Percentiles rank a stretch among this genome's conserved stretches.
phyloP scores from a whole-genome alignment of 2,329 filamentous ascomycete genomes.

The Neofusicoccum cordaticola region DNA sequence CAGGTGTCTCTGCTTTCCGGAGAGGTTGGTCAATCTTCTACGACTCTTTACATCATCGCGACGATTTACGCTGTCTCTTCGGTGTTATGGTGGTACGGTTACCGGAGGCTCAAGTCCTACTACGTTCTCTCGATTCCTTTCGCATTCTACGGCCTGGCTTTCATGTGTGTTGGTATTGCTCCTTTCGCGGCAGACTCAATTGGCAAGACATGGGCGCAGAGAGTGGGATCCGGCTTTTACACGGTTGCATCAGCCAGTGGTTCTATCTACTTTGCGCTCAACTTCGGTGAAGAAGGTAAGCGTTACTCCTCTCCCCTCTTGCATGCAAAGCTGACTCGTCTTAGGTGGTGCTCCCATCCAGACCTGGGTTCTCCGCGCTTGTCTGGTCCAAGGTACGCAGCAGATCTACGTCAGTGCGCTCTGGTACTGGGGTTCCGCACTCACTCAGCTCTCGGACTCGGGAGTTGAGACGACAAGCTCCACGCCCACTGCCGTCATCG shows the following conservation, averaged over 20 bases:
- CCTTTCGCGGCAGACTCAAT: slow-evolving; percentile 25
- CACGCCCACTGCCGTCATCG: slow-evolving; percentile 51
- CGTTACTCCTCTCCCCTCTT: neutral
- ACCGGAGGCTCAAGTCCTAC: slow-evolving; percentile 54
- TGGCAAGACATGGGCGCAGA: slow-evolving; percentile 41
- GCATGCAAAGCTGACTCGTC: neutral
- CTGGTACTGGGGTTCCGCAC: slow-evolving; percentile 64
- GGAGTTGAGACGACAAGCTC: slow-evolving; percentile 41
- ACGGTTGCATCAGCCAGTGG: slow-evolving; percentile 62
- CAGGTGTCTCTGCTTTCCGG: slow-evolving; percentile 67
- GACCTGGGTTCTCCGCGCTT: slow-evolving; percentile 66
- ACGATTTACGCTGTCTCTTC: slow-evolving; percentile 59
- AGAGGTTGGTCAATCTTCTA: slow-evolving; percentile 51
- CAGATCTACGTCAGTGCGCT: slow-evolving; percentile 63
- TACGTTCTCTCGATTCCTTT: slow-evolving; percentile 61
- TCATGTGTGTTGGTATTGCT: slow-evolving; percentile 50
- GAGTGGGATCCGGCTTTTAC: slow-evolving; percentile 59
- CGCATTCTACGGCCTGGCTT: slow-evolving; percentile 61
- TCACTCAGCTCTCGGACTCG: slow-evolving; percentile 46
- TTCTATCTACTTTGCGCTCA: slow-evolving; percentile 64
- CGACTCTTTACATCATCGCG: slow-evolving; percentile 60
- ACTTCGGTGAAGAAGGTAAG: slow-evolving; percentile 61
- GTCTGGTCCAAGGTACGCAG: slow-evolving; percentile 64
- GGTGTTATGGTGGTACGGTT: slow-evolving; percentile 20
- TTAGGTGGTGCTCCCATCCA: slow-evolving; percentile 55